Evolutionary conservation across 495 filamentous ascomycete genomes (phyloP), one percentile per base, ranked within the genome.

Genomic region (Viridothelium virens): DNA sequence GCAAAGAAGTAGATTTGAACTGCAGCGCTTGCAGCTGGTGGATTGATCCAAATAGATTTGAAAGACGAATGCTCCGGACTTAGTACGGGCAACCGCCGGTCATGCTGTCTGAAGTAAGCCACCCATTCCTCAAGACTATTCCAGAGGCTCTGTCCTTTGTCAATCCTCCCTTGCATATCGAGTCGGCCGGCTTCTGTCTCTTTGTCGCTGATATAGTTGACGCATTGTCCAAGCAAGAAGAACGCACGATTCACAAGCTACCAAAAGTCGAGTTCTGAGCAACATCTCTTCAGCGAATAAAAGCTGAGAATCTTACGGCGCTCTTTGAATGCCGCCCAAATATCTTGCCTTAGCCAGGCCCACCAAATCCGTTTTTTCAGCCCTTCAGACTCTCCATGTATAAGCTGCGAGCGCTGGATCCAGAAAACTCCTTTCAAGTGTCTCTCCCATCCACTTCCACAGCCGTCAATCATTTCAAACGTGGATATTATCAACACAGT

Each of bases 331-430:
- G 72, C 74, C 2, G 71, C 74, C 74, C 72, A 75, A 2, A 75
- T 69, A 65, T 75, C 74, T 64, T 75, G 74, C 34, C 71, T 68
- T 4, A 75, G 66, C 74, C 74, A 75, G 34, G 74, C 72, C 74
- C 74, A 75, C 74, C 74, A 75, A 1, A 71, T 69, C 46, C 66
- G 66, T 65, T 72, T 62, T 38, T 71, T 68, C 12, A 75, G 63
- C 6, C 74, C 72, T 41, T 61, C 63, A 2, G 72, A 70, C 41
- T 74, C 70, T 34, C 72, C 74, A 47, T 75, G 66, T 46, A 71
- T 74, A 31, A 68, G 61, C 63, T 74, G 74, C 10, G 70, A 74
- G 41, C 74, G 63, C 53, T 74, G 74, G 12, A 75, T 75, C 70
- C 72, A 74, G 63, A 74, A 75, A 16, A 74, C 66, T 34, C 70